phyloP scores from a whole-genome alignment of 768 basidiomycete species.

The Collybia mongolica region DNA sequence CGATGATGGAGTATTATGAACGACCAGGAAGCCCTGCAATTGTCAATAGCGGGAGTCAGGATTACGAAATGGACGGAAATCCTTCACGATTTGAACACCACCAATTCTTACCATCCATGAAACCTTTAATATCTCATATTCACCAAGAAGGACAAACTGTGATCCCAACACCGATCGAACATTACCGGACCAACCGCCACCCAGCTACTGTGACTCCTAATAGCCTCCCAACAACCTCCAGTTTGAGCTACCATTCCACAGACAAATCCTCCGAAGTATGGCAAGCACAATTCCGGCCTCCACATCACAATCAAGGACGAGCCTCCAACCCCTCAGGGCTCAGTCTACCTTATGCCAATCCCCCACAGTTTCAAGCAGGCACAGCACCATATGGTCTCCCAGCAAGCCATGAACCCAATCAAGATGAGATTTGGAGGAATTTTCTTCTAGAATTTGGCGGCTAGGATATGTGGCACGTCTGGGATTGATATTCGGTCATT shows the following conservation, averaged over 20 bases:
- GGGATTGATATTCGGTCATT: neutral
- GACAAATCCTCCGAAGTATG: no score
- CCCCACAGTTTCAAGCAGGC: no score
- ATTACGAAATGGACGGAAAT: conserved; percentile 11
- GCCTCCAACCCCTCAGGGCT: no score
- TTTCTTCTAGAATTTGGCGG: conserved; percentile 30
- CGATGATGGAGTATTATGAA: conserved; percentile 24
- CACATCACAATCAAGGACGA: no score
- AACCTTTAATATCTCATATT: no score
- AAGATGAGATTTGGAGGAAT: conserved; percentile 38
- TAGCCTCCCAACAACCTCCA: no score
- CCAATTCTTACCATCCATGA: no score
- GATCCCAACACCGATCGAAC: neutral
- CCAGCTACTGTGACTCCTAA: no score
- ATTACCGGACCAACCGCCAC: neutral
- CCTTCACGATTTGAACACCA: conserved; percentile 2
- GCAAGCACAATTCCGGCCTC: no score
- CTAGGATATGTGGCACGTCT: neutral
- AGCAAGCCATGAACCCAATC: conserved; percentile 21
- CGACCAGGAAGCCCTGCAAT: conserved; percentile 15
- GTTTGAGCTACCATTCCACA: no score
- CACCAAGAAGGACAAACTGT: no score
- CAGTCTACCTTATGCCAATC: no score
- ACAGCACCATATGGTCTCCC: neutral
- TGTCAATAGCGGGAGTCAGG: conserved; percentile 1